These are phyloP conservation scores for Cyberlindnera nakhonratchasimensis DNA, from an alignment of 805 yeast genomes.

Conservation along the genomic window DNA sequence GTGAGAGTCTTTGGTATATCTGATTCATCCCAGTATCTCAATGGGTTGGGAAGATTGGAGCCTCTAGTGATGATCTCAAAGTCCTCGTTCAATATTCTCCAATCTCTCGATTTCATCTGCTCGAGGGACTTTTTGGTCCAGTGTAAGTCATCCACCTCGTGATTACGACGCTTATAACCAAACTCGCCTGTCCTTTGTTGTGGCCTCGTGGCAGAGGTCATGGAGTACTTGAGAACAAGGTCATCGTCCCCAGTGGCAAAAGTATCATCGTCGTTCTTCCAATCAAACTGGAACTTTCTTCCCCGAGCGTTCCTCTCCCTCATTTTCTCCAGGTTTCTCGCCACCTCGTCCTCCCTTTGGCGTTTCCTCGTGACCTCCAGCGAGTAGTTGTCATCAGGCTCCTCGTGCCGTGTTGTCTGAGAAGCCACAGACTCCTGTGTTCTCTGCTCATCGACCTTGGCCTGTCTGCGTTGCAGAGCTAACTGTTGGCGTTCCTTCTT, in stretches of 20 bases:
- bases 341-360: neutral
- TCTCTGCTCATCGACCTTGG: slow-evolving; percentile 7
- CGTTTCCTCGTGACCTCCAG: slow-evolving; percentile 3
- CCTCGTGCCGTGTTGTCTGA: neutral
- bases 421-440: no score
- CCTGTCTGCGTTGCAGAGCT: slow-evolving; percentile 25
- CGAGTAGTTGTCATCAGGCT: neutral
- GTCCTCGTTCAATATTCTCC: slow-evolving; percentile 85
- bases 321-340: slow-evolving; percentile 2
- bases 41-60: slow-evolving; percentile 44
- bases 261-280: slow-evolving; percentile 72
- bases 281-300: slow-evolving; percentile 59
- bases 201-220: neutral
- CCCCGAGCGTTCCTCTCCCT: slow-evolving; percentile 4
- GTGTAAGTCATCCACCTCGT: slow-evolving; percentile 25
- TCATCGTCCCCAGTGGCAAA: slow-evolving; percentile 36
- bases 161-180: neutral
- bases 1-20: slow-evolving; percentile 42
- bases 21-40: slow-evolving; percentile 73
- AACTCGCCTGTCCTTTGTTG: neutral
- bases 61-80: slow-evolving; percentile 60
- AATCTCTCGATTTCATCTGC: slow-evolving; percentile 78
- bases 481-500: slow-evolving; percentile 41
- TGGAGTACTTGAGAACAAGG: slow-evolving; percentile 24
- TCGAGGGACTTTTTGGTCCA: slow-evolving; percentile 69